phyloP scores from a whole-genome alignment of 2,329 filamentous ascomycete species.

The Gaeumannomyces tritici region DNA sequence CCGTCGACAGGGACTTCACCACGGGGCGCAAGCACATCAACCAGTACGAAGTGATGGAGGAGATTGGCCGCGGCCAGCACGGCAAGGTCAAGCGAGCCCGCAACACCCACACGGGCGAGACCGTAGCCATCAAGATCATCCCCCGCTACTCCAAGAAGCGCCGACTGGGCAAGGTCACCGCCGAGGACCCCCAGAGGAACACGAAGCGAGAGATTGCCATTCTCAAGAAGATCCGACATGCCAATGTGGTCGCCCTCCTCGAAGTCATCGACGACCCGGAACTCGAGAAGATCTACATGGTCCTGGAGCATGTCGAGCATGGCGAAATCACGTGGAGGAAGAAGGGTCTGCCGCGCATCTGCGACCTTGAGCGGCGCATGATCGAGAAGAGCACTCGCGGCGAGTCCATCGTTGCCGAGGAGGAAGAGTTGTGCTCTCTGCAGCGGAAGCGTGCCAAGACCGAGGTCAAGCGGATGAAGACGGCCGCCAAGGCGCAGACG shows the following conservation, averaged over 20 bases:
- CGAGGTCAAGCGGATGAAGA: conserved; percentile 44
- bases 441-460: conserved; percentile 50
- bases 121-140: conserved; percentile 97
- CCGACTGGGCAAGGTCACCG: conserved; percentile 74
- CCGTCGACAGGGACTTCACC: conserved; percentile 78
- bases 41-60: conserved; percentile 93
- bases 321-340: conserved; percentile 93
- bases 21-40: conserved; percentile 96
- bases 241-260: conserved; percentile 90
- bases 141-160: conserved; percentile 90
- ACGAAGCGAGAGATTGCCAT: conserved; percentile 96
- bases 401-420: conserved; percentile 46
- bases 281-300: conserved; percentile 96
- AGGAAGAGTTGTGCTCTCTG: conserved; percentile 50
- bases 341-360: conserved; percentile 76
- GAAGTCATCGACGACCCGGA: conserved; percentile 97
- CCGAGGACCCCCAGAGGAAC: conserved; percentile 59
- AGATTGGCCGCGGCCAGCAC: conserved; percentile 91
- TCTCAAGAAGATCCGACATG: conserved; percentile 92
- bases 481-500: conserved; percentile 36
- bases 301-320: conserved; percentile 87
- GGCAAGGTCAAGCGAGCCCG: conserved; percentile 95
- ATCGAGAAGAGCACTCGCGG: conserved; percentile 63
- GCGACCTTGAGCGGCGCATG: conserved; percentile 70
- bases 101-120: conserved; percentile 63